A percentile compares a stretch with the other conserved stretches of the same genome.
Conservation (phyloP, 176 grass and related monocot species). For the Eremochloa ophiuroides region DNA sequence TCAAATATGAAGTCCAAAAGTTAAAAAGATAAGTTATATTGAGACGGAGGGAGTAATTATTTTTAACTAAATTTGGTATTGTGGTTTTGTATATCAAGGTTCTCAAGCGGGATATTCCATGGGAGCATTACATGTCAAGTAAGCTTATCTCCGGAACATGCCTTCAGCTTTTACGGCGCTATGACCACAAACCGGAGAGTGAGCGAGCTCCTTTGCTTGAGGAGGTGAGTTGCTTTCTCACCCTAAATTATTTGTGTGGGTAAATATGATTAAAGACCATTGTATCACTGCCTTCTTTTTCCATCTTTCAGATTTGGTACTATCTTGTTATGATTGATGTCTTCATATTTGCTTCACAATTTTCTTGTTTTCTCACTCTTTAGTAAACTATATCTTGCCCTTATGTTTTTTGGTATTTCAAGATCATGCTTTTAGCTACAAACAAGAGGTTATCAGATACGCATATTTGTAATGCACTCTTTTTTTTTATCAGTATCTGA, state of each 20-base stretch:
- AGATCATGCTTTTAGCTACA: neutral
- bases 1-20: too few species aligned
- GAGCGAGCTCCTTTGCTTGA: slow-evolving; percentile 75
- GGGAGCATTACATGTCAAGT: slow-evolving; percentile 90
- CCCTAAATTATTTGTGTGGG: neutral
- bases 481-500: neutral
- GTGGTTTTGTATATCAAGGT: slow-evolving; percentile 58
- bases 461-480: neutral
- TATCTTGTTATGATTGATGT: neutral
- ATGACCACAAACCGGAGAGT: slow-evolving; percentile 72
- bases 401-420: slow-evolving; percentile 11
- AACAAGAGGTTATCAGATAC: neutral
- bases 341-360: neutral
- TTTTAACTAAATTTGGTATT: slow-evolving; percentile 1
- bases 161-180: slow-evolving; percentile 73
- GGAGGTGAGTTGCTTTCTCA: slow-evolving; percentile 56
- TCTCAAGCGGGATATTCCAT: slow-evolving; percentile 96
- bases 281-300: neutral
- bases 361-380: neutral
- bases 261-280: neutral
- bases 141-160: slow-evolving; percentile 81
- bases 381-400: neutral
- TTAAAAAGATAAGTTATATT: too few species aligned
- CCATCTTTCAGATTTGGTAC: neutral
- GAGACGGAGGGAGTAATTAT: too few species aligned